Conservation (phyloP, 2,329 filamentous ascomycete species). For the Xylariaceae sp. region DNA sequence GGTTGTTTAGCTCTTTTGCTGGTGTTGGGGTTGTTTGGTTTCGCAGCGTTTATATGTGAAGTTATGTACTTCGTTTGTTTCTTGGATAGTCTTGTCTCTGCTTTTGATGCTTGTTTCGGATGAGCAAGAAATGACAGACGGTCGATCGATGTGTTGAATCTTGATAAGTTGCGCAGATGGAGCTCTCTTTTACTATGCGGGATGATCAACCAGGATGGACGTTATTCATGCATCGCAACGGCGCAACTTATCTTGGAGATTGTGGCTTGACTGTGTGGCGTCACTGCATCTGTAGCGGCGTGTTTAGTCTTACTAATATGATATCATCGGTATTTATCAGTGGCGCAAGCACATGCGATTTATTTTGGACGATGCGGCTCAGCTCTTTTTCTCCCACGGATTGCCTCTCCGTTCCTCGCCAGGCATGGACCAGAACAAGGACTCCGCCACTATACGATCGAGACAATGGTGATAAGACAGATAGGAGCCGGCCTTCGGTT, state of each 20-base stretch:
- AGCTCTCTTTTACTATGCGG: background rate
- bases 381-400: background rate
- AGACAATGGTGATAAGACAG: constrained; percentile 23
- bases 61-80: no score
- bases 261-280: background rate
- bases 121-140: no score
- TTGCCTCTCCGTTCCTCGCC: background rate
- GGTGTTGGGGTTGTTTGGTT: background rate
- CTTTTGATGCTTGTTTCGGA: background rate
- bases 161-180: no score
- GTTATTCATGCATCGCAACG: no score
- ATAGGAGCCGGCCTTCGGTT: constrained; percentile 35
- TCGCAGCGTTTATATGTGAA: no score
- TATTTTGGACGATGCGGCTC: background rate
- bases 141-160: no score
- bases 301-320: background rate
- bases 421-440: constrained; percentile 6
- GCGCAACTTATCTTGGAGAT: background rate
- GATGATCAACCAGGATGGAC: no score
- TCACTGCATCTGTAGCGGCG: no score
- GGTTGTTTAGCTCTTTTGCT: background rate
- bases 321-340: background rate
- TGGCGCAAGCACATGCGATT: background rate
- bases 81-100: background rate
- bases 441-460: background rate